Evolutionary conservation across 345 rosid species (phyloP).

Genomic region (Aethionema arabicum): DNA sequence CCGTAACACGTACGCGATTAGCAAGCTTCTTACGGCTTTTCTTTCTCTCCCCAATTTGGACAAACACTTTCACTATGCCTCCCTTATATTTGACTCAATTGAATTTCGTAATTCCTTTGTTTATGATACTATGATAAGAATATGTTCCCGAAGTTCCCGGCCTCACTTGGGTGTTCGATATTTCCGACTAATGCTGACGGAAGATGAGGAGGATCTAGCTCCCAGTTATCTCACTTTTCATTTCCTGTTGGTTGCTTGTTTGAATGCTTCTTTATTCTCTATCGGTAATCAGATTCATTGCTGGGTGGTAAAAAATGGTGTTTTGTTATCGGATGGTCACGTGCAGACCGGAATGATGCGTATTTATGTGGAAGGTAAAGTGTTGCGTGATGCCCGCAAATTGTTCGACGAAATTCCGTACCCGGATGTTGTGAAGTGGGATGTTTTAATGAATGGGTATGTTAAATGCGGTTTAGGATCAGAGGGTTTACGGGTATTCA

Average conservation of each 20-base stretch:
- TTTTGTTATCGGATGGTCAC: slow-evolving; percentile 45
- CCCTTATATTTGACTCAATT: slow-evolving; percentile 41
- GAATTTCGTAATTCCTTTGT: slow-evolving; percentile 37
- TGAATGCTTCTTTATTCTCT: slow-evolving; percentile 31
- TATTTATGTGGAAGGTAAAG: slow-evolving; percentile 32
- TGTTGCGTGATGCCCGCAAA: slow-evolving; percentile 41
- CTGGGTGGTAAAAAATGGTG: slow-evolving; percentile 51
- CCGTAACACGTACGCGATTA: slow-evolving; percentile 41
- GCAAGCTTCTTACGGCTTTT: slow-evolving; percentile 48
- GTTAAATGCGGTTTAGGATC: slow-evolving; percentile 36
- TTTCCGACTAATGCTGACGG: slow-evolving; percentile 41
- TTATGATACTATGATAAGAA: slow-evolving; percentile 53
- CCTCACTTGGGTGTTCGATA: slow-evolving; percentile 45
- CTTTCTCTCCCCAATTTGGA: slow-evolving; percentile 34
- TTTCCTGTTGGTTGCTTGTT: slow-evolving; percentile 44
- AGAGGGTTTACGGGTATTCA: slow-evolving; percentile 42
- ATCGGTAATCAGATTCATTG: slow-evolving; percentile 45
- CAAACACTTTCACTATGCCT: slow-evolving; percentile 42
- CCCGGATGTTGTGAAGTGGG: slow-evolving; percentile 54
- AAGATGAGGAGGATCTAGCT: slow-evolving; percentile 13
- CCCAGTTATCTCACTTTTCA: slow-evolving; percentile 53
- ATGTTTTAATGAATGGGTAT: slow-evolving; percentile 55
- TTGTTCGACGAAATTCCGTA: slow-evolving; percentile 57
- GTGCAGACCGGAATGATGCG: slow-evolving; percentile 47
- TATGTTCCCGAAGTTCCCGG: slow-evolving; percentile 38